Conservation (phyloP, 2,329 filamentous ascomycete species). For the Hysterium pulicare region DNA sequence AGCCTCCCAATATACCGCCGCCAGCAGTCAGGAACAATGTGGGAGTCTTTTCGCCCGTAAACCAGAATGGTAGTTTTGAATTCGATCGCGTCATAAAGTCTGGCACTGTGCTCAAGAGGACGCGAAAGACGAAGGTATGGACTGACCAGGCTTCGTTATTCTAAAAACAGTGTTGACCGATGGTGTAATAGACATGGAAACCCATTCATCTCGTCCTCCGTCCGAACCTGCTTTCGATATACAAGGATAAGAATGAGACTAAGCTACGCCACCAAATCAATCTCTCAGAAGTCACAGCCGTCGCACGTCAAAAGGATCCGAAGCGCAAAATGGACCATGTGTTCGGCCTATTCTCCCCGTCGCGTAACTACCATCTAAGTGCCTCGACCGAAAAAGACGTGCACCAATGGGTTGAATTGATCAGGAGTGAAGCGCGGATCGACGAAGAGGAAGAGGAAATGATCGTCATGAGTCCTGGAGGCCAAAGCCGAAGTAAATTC, state of each 20-base stretch:
- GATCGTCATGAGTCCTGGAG: conserved; percentile 65
- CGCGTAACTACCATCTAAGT: conserved; percentile 88
- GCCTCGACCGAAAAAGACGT: conserved; percentile 70
- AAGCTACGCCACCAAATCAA: conserved; percentile 85
- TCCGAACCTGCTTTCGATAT: conserved; percentile 85
- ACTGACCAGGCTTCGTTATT: not conserved
- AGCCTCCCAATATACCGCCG: conserved; percentile 10
- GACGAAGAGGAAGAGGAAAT: conserved; percentile 87
- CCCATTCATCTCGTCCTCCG: conserved; percentile 83
- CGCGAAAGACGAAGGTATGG: conserved; percentile 86
- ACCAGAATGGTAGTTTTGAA: conserved; percentile 92
- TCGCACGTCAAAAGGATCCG: conserved; percentile 81
- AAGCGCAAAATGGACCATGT: conserved; percentile 84
- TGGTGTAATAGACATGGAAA: conserved; percentile 78
- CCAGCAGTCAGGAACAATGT: conserved; percentile 28
- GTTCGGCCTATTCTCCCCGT: conserved; percentile 88
- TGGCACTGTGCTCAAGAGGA: conserved; percentile 81
- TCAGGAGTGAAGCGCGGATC: conserved; percentile 75
- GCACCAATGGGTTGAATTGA: conserved; percentile 79
- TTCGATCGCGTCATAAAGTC: conserved; percentile 92
- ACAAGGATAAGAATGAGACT: conserved; percentile 87
- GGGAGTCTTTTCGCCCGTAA: conserved; percentile 77
- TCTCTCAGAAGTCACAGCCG: conserved; percentile 85
- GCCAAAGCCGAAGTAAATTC: conserved; percentile 49
- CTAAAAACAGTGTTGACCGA: conserved; percentile 9